These are phyloP conservation scores for Aspergillus sp. DNA, from an alignment of 2,329 filamentous ascomycete species.

Conservation along the genomic window DNA sequence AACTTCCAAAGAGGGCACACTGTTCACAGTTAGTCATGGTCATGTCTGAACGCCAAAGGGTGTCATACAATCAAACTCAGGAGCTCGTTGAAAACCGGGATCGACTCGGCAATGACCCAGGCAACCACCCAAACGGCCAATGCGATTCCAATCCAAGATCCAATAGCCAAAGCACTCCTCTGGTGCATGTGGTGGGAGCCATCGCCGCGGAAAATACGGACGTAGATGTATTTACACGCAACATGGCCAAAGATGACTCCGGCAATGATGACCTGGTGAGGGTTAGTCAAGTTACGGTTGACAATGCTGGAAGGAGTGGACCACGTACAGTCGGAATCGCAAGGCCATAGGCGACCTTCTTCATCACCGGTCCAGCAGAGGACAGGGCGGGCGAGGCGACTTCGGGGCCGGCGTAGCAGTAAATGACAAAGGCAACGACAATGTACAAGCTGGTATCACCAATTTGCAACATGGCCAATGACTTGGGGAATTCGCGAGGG, in stretches of 20 bases:
- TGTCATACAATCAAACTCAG: conserved; percentile 56
- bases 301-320: background rate
- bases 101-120: conserved; percentile 66
- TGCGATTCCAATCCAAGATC: conserved; percentile 60
- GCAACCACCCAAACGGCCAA: conserved; percentile 57
- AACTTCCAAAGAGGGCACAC: conserved; percentile 61
- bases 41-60: background rate
- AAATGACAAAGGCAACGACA: conserved; percentile 65
- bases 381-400: conserved; percentile 66
- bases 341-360: conserved; percentile 66
- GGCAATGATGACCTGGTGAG: conserved; percentile 59
- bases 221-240: conserved; percentile 64
- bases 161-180: conserved; percentile 49
- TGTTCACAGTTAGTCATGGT: conserved; percentile 14
- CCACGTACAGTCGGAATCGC: conserved; percentile 59
- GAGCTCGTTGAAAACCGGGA: conserved; percentile 67
- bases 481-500: conserved; percentile 60
- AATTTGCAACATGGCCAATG: conserved; percentile 61
- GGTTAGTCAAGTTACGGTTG: background rate
- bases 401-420: conserved; percentile 61
- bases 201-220: conserved; percentile 57
- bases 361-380: conserved; percentile 55
- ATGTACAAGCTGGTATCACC: conserved; percentile 64
- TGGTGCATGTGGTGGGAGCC: conserved; percentile 52
- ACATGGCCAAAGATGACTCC: conserved; percentile 69